Base-by-base conservation (phyloP, 768 basidiomycete genomes). In the Panaeolus papilionaceus region DNA sequence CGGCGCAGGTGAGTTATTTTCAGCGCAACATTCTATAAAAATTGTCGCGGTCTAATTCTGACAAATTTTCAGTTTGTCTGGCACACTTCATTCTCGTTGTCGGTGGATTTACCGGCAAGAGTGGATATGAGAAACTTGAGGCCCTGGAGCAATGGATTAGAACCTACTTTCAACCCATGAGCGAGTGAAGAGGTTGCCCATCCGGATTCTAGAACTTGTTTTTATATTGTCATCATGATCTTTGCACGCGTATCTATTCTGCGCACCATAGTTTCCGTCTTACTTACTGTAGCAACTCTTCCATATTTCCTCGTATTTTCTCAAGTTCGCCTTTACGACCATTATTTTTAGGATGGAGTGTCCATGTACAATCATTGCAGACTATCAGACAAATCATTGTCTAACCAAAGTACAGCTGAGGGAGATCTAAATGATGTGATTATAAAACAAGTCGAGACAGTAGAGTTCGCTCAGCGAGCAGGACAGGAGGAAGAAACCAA, bases 31-130 rank as follows among this genome's bases (percentile, higher is more conserved):
- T 54, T 18, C 39, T 23, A 5, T 23, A 28, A 2, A 28, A 54
- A 28, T 45, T 38, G 64, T 79, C 47, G 64, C 71, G 38, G n/a
- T 71, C 74, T 61, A 20, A 71, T 47, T 20, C 20, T 49, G 6
- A 9, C 1, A 18, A 18, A 23, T 23, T 49, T 64, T 64, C 76
- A 79, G 83, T 85, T 47, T 85, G 84, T 62, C 67, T 86, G 18
- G 83, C 82, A 5, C 86, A 87, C 70, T 86, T 86, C 64, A 39
- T 82, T 4, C 74, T 87, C 38, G 83, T 84, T 28, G 74, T 82
- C 16, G 77, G 81, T 38, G 84, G 85, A 8, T 83, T 85, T 67
- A 85, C 83, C 0, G 86, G 85, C 20, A 75, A 80, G 42, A 73
- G 69, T 23, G 85, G 85, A 9, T 83, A 83, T 68, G 76, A 82